Percentiles rank a stretch among this genome's conserved stretches.
Evolutionary conservation across 805 yeast genomes (phyloP).

Genomic region (Suhomyces pyralidae): DNA sequence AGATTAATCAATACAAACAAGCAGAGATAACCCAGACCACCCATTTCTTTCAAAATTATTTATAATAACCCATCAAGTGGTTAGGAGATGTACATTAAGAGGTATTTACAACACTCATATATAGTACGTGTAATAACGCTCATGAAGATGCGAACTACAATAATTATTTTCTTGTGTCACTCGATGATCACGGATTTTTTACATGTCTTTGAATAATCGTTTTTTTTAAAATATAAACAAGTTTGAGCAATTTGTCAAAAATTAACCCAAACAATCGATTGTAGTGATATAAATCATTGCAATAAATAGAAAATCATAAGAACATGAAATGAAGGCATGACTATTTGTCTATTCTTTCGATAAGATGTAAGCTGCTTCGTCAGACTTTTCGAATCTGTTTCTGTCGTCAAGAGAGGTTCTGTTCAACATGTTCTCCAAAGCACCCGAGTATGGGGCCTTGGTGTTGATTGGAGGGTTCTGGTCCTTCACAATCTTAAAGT

Average conservation of each 20-base stretch:
- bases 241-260: constrained; percentile 1
- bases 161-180: no score
- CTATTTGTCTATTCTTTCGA: constrained; percentile 15
- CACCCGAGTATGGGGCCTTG: constrained; percentile 42
- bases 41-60: no score
- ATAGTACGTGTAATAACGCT: no score
- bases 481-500: constrained; percentile 34
- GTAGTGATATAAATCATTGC: constrained; percentile 1
- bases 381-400: constrained; percentile 37
- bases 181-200: no score
- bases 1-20: no score
- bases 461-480: constrained; percentile 31
- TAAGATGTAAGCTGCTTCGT: constrained; percentile 32
- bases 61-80: no score
- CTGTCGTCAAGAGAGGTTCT: constrained; percentile 35
- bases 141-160: no score
- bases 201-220: background rate
- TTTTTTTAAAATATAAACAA: background rate
- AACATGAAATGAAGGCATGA: background rate
- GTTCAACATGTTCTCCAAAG: constrained; percentile 40
- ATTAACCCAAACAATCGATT: background rate
- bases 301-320: background rate
- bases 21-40: no score
- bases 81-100: no score
- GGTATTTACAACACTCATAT: no score